phyloP scores from a whole-genome alignment of 805 yeast species.

The Spathaspora passalidarum region DNA sequence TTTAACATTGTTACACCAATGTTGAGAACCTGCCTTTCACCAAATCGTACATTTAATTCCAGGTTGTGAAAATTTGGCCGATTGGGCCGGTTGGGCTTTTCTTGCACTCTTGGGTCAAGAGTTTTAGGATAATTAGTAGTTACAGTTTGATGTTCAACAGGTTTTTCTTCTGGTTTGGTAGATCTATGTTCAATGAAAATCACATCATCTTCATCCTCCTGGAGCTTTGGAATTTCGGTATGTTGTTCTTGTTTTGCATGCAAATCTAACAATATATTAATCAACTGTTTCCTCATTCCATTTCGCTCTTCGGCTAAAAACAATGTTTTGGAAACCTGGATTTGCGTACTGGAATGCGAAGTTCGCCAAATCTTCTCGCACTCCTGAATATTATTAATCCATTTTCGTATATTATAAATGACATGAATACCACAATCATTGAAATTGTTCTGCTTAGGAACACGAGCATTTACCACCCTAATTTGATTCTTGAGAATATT shows the following conservation, averaged over 20 bases:
- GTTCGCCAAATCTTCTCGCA: slow-evolving; percentile 51
- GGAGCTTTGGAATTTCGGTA: background rate
- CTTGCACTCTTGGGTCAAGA: slow-evolving; percentile 3
- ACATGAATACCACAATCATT: slow-evolving; percentile 96
- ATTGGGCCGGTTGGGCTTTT: background rate
- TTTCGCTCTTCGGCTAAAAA: slow-evolving; percentile 29
- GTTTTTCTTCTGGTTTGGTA: background rate
- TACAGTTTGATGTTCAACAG: background rate
- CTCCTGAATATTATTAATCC: slow-evolving; percentile 46
- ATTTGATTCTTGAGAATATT: slow-evolving; percentile 47
- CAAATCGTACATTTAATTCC: background rate
- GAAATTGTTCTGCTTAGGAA: slow-evolving; percentile 82
- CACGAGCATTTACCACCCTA: slow-evolving; percentile 47
- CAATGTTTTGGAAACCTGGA: slow-evolving; percentile 11
- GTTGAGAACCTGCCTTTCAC: background rate
- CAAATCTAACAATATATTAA: slow-evolving; percentile 20
- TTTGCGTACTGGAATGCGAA: background rate
- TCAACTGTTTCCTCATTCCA: slow-evolving; percentile 24
- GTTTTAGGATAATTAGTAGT: background rate
- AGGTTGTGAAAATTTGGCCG: background rate
- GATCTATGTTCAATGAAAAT: slow-evolving; percentile 5
- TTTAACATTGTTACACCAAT: background rate
- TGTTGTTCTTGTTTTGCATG: slow-evolving; percentile 16
- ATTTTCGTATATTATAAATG: slow-evolving; percentile 64
- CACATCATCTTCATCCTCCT: slow-evolving; percentile 8